These are phyloP conservation scores for Poteriospumella lacustris DNA, from an alignment of 108 stramenopile genomes.

Conservation along the genomic window DNA sequence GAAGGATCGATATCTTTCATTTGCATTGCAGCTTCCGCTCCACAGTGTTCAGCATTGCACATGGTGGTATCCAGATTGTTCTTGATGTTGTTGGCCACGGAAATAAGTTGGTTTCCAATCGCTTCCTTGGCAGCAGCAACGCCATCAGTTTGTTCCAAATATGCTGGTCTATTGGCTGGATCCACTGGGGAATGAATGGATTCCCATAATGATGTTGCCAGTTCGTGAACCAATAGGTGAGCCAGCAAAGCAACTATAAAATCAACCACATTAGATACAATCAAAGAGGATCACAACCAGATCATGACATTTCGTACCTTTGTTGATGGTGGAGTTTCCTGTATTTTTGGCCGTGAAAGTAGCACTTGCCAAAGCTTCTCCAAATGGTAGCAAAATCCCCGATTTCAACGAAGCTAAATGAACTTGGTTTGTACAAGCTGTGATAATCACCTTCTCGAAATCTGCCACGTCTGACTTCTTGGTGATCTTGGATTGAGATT, in stretches of 20 bases:
- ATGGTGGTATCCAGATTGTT: not conserved
- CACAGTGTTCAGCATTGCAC: not conserved
- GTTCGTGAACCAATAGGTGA: not conserved
- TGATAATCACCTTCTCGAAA: no score
- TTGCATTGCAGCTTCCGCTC: not conserved
- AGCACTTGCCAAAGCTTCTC: no score
- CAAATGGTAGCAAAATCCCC: no score
- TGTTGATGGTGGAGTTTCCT: not conserved
- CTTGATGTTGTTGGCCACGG: constrained; percentile 2
- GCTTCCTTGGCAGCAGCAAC: not conserved
- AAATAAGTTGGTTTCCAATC: not conserved
- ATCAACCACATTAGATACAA: not conserved
- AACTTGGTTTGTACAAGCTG: no score
- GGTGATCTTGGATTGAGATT: no score
- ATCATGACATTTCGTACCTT: not conserved
- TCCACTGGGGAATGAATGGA: not conserved
- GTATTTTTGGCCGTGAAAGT: no score
- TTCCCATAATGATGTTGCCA: not conserved
- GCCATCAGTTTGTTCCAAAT: constrained; percentile 24
- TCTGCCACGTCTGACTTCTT: no score
- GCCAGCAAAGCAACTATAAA: not conserved
- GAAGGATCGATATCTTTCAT: not conserved
- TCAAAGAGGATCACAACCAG: not conserved
- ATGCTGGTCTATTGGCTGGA: not conserved
- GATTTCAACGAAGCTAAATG: no score